Evolutionary conservation across 257 asterid species (phyloP), one percentile per base, ranked within the genome.

Genomic region (Plectranthus barbatus): DNA sequence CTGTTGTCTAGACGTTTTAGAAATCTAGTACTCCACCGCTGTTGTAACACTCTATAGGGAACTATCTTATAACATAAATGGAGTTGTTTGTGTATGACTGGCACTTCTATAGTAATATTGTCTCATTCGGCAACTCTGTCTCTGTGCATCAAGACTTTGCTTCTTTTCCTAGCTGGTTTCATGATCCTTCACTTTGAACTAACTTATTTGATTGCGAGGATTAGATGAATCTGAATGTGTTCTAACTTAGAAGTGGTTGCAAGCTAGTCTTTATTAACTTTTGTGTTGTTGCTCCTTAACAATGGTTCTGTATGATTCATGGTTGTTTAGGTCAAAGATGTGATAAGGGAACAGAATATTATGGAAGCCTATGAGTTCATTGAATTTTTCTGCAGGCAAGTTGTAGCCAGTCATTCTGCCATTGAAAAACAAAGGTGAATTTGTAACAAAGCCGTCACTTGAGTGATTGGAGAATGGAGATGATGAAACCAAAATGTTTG

Each of bases 361-460:
- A 76, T 89, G 88, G 90, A 92, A 56, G 99, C 99, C 61, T 85
- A 89, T 69, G 97, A 92, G 86, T 82, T 92, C 72, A 77, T 92
- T 26, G 97, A 92, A 79, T 90, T 92, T 67, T 92, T 92, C 82
- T 90, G 97, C 62, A 97, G 89, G 71, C 84, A 85, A 18, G 69
- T 92, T 20, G 99, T 89, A 71, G 76, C 91, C 23, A 82, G 99
- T 64, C 91, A 89, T 37, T 62, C 95, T 48, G 81, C 89, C 66
- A 85, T 92, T 47, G 81, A 96, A 51, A 87, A 87, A 76, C 97
- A 85, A 78, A 92, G 93, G 96, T 91, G 52, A 24, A 52, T 37
- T 14, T 31, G 31, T 10, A 23, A 17, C 14, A 42, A 12, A 52
- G 11, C 7, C 19, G n/a, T n/a, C 56, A 18, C 10, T 26, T 26